These are phyloP conservation scores for Fistulinella prunicolor DNA, from an alignment of 768 basidiomycete species.

Conservation along the genomic window DNA sequence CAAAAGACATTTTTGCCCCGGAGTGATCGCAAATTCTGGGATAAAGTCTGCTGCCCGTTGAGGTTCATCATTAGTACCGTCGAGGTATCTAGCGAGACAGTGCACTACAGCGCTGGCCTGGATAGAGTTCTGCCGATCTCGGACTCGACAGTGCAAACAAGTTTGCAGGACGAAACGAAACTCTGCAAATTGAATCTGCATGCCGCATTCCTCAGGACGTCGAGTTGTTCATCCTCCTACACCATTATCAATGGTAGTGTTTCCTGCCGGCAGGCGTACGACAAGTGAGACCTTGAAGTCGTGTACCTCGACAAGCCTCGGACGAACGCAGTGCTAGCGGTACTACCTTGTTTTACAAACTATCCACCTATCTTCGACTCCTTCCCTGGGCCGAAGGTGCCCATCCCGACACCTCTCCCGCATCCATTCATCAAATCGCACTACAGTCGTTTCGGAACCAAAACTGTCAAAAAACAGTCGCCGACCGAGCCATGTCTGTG, in stretches of 20 bases:
- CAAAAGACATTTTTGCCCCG: constrained; percentile 22
- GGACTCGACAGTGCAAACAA: constrained; percentile 31
- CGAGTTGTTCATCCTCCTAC: no score
- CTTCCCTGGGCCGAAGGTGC: constrained; percentile 57
- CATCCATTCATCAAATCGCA: constrained; percentile 54
- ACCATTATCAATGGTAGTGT: no score
- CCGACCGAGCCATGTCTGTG: constrained; percentile 46
- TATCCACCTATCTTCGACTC: constrained; percentile 55
- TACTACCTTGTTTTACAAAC: constrained; percentile 48
- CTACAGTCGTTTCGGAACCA: constrained; percentile 24
- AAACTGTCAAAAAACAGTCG: constrained; percentile 45
- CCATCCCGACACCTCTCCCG: constrained; percentile 39
- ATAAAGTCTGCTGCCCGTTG: constrained; percentile 3
- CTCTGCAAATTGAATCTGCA: no score
- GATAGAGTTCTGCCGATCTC: constrained; percentile 29
- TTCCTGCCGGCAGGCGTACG: no score
- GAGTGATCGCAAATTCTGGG: constrained; percentile 10
- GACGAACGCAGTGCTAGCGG: no score
- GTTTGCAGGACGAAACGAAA: constrained; percentile 29
- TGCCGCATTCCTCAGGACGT: no score
- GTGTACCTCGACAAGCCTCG: no score
- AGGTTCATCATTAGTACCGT: constrained; percentile 8
- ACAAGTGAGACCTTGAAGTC: no score
- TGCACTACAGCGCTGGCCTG: constrained; percentile 29
- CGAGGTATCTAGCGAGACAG: constrained; percentile 22